phyloP scores from a whole-genome alignment of 2,329 filamentous ascomycete genomes.

The Zasmidium cellare region DNA sequence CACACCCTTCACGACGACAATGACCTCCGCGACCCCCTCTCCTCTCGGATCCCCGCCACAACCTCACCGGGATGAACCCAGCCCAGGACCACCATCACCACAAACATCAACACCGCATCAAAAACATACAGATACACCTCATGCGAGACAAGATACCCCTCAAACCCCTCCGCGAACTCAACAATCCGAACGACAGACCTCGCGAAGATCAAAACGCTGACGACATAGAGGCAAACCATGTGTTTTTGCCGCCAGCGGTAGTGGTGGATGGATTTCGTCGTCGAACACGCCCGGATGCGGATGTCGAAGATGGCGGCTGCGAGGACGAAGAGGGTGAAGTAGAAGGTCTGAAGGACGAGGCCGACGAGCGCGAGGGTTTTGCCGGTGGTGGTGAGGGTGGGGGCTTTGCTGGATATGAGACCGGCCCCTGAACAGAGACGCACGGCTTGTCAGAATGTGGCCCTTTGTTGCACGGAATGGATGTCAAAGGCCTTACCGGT shows the following conservation, averaged over 20 bases:
- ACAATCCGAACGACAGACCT: background rate
- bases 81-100: constrained; percentile 16
- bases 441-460: too few species aligned
- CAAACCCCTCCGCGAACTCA: background rate
- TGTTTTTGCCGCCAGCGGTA: background rate
- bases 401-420: constrained; percentile 5
- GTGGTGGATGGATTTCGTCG: too few species aligned
- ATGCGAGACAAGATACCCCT: background rate
- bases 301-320: background rate
- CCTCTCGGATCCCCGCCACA: constrained; percentile 8
- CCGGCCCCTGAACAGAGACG: constrained; percentile 13
- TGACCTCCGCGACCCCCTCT: background rate
- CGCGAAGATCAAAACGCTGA: background rate
- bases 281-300: background rate
- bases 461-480: too few species aligned
- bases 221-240: background rate
- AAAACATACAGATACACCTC: background rate
- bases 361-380: background rate
- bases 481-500: too few species aligned
- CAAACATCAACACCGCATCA: background rate
- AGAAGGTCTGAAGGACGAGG: background rate
- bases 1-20: too few species aligned
- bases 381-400: background rate
- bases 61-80: constrained; percentile 17
- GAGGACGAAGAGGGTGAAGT: background rate